Percentiles rank a stretch among this genome's conserved stretches.
Conservation (phyloP, 768 basidiomycete genomes). For the Trametes cingulata region DNA sequence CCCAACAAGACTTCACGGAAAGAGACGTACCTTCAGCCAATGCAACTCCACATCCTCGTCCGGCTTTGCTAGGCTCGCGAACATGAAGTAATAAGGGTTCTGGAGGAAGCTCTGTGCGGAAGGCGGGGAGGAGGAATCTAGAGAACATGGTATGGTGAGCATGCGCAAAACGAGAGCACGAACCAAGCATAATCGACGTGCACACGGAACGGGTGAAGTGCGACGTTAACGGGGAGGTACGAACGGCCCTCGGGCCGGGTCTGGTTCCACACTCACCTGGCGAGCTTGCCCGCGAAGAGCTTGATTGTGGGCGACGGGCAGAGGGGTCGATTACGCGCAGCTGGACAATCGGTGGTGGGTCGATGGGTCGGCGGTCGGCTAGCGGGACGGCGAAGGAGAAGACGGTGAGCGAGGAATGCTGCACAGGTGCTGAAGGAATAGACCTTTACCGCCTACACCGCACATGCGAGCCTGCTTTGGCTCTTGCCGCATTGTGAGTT, state of each 20-base stretch:
- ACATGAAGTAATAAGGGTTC: constrained; percentile 97
- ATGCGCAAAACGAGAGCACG: neutral
- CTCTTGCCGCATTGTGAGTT: constrained; percentile 85
- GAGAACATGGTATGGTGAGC: neutral
- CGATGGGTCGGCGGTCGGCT: constrained; percentile 95
- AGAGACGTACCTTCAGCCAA: constrained; percentile 68
- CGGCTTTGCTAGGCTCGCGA: constrained; percentile 84
- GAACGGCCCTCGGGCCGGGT: too few species aligned
- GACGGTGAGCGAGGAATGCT: constrained; percentile 9
- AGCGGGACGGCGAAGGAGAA: constrained; percentile 10
- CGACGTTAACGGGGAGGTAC: too few species aligned
- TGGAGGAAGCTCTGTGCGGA: constrained; percentile 66
- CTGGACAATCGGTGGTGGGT: constrained; percentile 97
- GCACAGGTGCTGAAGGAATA: constrained; percentile 20
- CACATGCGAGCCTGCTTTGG: constrained; percentile 93
- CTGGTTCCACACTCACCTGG: constrained; percentile 23
- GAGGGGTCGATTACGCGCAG: constrained; percentile 79
- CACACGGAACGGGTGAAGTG: too few species aligned
- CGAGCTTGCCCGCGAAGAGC: constrained; percentile 27
- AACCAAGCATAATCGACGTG: neutral
- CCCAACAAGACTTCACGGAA: too few species aligned
- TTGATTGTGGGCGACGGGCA: constrained; percentile 28
- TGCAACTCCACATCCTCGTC: constrained; percentile 90
- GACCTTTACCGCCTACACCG: constrained; percentile 80
- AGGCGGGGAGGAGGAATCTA: constrained; percentile 20